Evolutionary conservation across 108 stramenopile genomes (phyloP), one percentile per base, ranked within the genome.

Genomic region (Pseudonitzschia delicatissima): DNA sequence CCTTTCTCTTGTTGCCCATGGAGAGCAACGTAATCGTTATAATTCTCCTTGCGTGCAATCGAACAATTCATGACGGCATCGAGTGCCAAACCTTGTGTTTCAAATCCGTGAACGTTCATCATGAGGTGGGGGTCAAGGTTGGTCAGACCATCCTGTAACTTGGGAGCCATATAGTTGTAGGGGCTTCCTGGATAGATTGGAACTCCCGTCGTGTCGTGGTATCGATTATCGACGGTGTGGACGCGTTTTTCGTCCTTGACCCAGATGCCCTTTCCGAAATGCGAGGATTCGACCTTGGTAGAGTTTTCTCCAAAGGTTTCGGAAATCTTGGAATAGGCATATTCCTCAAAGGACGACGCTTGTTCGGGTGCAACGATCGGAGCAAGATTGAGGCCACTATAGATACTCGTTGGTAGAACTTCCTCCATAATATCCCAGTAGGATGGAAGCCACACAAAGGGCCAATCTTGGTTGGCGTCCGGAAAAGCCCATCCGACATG

Each of bases 301-400:
- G 42, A n/a, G 42, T 44, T 6, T n/a, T 13, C 17, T 23, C 50
- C 50, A 23, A 51, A 51, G 27, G 5, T 51, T 51, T 51, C 50
- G 27, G 23, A 18, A 51, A 51, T 23, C 27, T 51, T 51, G 12
- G 20, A 12, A 25, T 51, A 51, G 0, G 50, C 50, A 51, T 23
- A 51, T 18, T 51, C 58, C 55, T 74, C 73, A 42, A 74, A 74
- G 5, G 34, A 60, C 1, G 45, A 48, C 0, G 40, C 67, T 12
- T 68, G 53, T 25, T 62, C 60, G 27, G 73, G 73, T 0, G 18
- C 29, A 8, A 74, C 66, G 40, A 74, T 63, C 0, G 66, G 45
- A 0, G 58, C 33, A 20, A 74, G 23, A 49, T 49, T 49, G 21
- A 49, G 15, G n/a, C 48, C 48, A 20, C 48, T 49, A 9, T 17